These are phyloP conservation scores for Lenwebbia sp. DNA, from an alignment of 345 rosid genomes.

Conservation along the genomic window DNA sequence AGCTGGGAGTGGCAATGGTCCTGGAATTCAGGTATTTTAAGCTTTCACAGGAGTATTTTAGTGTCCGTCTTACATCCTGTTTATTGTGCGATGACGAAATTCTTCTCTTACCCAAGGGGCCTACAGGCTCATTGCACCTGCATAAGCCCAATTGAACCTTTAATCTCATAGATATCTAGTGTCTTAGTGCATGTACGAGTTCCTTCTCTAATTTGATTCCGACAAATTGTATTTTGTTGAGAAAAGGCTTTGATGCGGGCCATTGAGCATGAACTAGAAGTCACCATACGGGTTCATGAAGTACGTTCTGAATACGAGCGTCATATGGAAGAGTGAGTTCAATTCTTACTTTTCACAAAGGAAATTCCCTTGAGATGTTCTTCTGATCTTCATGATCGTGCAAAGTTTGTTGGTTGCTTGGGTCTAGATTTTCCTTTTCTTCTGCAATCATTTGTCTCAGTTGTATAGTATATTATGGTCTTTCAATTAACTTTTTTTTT, in stretches of 20 bases:
- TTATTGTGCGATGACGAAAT: neutral
- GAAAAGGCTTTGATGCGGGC: conserved; percentile 74
- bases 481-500: neutral
- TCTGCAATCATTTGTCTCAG: neutral
- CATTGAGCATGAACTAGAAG: conserved; percentile 96
- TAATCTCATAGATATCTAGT: neutral
- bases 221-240: conserved; percentile 1
- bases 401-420: neutral
- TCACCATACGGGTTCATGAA: conserved; percentile 82
- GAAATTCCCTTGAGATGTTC: neutral
- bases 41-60: neutral
- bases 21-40: conserved; percentile 66
- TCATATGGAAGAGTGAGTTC: conserved; percentile 90
- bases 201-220: neutral
- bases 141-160: neutral
- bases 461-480: neutral
- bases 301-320: conserved; percentile 87
- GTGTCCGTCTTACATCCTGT: neutral
- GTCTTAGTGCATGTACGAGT: neutral
- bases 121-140: neutral
- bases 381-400: neutral
- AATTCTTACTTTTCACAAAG: neutral
- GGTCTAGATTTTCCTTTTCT: neutral
- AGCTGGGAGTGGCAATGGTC: conserved; percentile 50
- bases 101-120: neutral